A percentile compares a stretch with the other conserved stretches of the same genome.
Evolutionary conservation across 805 yeast genomes (phyloP).

Genomic region (Candida saitoana): DNA sequence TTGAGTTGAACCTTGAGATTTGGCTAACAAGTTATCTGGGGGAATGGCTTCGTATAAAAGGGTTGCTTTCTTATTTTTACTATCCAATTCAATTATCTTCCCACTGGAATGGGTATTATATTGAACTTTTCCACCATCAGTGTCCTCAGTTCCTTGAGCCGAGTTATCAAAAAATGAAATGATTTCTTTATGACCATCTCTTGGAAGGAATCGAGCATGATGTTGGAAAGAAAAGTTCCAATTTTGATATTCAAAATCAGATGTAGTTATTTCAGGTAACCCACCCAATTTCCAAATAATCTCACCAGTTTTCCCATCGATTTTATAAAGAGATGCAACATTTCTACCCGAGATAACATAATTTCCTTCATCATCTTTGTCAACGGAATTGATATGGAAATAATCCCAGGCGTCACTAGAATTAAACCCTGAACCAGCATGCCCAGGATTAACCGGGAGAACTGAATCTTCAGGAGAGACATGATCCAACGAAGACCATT

Average conservation of each 20-base stretch:
- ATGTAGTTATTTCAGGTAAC: constrained; percentile 15
- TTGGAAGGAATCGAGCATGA: constrained; percentile 28
- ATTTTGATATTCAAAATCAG: constrained; percentile 14
- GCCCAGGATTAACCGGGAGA: constrained; percentile 24
- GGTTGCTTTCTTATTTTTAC: constrained; percentile 21
- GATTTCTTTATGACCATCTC: constrained; percentile 20
- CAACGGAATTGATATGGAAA: constrained; percentile 38
- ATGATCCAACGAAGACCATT: constrained; percentile 31
- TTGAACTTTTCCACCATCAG: constrained; percentile 20
- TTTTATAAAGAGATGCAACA: constrained; percentile 29
- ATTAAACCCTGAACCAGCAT: constrained; percentile 31
- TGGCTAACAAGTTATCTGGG: constrained; percentile 20
- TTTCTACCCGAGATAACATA: constrained; percentile 34
- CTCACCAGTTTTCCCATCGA: constrained; percentile 32
- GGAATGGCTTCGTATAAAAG: constrained; percentile 20
- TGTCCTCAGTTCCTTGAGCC: constrained; percentile 36
- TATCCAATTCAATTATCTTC: constrained; percentile 30
- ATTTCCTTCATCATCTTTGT: constrained; percentile 30
- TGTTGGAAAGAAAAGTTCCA: constrained; percentile 34
- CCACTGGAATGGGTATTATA: constrained; percentile 26
- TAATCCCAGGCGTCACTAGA: constrained; percentile 37
- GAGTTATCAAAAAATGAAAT: constrained; percentile 35
- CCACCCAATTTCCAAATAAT: constrained; percentile 33
- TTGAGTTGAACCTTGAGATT: constrained; percentile 32
- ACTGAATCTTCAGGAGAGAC: constrained; percentile 29